phyloP scores from a whole-genome alignment of 257 asterid species.

The Leonotis leonurus region DNA sequence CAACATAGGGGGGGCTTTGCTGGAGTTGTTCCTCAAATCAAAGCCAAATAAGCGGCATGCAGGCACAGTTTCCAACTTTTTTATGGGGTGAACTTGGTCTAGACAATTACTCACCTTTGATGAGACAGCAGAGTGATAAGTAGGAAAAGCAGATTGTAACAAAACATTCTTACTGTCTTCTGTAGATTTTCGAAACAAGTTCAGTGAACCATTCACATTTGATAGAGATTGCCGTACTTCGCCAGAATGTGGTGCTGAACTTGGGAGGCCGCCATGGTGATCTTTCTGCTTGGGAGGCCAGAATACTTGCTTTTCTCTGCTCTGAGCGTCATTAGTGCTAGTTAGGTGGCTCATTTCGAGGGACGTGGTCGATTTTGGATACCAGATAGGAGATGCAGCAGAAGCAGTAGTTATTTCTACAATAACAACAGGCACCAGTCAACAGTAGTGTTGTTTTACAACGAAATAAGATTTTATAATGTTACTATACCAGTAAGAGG shows the following conservation, averaged over 20 bases:
- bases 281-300: constrained; percentile 45
- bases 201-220: constrained; percentile 27
- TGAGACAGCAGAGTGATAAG: constrained; percentile 41
- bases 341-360: constrained; percentile 32
- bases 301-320: constrained; percentile 30
- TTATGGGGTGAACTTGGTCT: constrained; percentile 34
- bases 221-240: constrained; percentile 32
- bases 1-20: constrained; percentile 11
- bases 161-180: constrained; percentile 33
- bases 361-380: constrained; percentile 27
- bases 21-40: constrained; percentile 64
- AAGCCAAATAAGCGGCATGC: constrained; percentile 62
- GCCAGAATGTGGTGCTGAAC: constrained; percentile 18
- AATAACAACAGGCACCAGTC: constrained; percentile 5
- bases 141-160: constrained; percentile 21
- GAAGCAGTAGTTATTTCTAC: constrained; percentile 28
- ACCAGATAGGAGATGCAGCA: constrained; percentile 44
- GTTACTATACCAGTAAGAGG: constrained; percentile 39
- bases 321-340: constrained; percentile 26
- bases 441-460: neutral
- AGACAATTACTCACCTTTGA: constrained; percentile 34
- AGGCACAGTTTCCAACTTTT: constrained; percentile 32
- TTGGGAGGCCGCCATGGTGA: constrained; percentile 12
- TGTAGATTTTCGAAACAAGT: constrained; percentile 32
- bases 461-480: constrained; percentile 1